Percentiles rank a stretch among this genome's conserved stretches.
Evolutionary conservation across 2,329 filamentous ascomycete species (phyloP).

Genomic region (Nigrospora osmanthi): DNA sequence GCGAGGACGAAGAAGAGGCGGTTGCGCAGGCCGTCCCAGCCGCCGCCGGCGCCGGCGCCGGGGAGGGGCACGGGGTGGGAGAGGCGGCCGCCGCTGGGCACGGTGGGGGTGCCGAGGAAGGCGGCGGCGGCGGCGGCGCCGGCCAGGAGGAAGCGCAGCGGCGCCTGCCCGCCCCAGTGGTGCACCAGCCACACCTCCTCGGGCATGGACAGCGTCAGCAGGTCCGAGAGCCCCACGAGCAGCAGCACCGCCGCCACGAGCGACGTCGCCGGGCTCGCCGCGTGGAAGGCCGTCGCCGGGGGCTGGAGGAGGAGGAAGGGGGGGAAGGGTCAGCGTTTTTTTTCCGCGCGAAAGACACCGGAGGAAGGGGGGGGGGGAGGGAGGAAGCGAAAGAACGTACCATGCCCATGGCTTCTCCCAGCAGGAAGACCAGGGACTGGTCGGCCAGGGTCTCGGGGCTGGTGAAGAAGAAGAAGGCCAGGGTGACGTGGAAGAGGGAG

Average conservation of each 20-base stretch:
- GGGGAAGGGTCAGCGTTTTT: conserved; percentile 1
- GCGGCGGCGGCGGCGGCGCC: conserved; percentile 44
- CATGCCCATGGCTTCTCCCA: conserved; percentile 78
- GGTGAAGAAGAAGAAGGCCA: conserved; percentile 76
- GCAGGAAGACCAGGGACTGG: conserved; percentile 70
- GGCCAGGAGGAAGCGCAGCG: conserved; percentile 45
- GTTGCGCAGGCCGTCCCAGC: conserved; percentile 68
- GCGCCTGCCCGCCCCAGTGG: conserved; percentile 61
- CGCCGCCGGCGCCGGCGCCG: conserved; percentile 28
- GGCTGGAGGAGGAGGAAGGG: conserved; percentile 51
- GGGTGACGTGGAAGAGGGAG: conserved; percentile 75
- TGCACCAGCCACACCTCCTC: conserved; percentile 56
- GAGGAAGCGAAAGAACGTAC: conserved; percentile 37
- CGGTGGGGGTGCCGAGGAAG: conserved; percentile 27
- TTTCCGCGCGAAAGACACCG: conserved; percentile 2
- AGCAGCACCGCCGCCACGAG: conserved; percentile 64
- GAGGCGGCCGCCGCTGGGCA: conserved; percentile 33
- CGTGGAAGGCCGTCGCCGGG: conserved; percentile 58
- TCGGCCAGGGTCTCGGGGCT: conserved; percentile 66
- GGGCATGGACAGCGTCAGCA: conserved; percentile 59
- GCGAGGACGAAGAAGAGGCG: conserved; percentile 77
- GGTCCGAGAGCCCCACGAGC: conserved; percentile 52
- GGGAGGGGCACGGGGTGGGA: conserved; percentile 27
- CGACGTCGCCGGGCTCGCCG: conserved; percentile 62
- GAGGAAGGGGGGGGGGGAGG: background rate